A percentile compares a stretch with the other conserved stretches of the same genome.
Evolutionary conservation across 2,329 filamentous ascomycete species (phyloP).

Genomic region (Colletotrichum neosansevieriae): DNA sequence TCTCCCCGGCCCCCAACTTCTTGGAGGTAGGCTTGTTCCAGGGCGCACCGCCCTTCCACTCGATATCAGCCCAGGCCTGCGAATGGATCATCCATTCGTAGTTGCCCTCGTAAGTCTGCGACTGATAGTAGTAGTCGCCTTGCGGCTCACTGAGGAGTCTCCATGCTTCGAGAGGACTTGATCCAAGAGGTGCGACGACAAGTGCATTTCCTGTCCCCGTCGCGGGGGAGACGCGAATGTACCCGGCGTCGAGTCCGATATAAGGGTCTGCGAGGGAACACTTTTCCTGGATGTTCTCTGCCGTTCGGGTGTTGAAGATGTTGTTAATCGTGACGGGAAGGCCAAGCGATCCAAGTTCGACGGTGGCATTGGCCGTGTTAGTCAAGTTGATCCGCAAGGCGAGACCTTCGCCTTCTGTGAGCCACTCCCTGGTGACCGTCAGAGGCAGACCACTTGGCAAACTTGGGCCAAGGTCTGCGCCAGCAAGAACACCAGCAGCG

Average conservation of each 20-base stretch:
- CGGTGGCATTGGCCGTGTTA: conserved; percentile 53
- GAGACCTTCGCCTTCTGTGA: conserved; percentile 60
- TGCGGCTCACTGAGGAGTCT: conserved; percentile 62
- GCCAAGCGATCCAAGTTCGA: conserved; percentile 69
- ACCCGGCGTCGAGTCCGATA: conserved; percentile 70
- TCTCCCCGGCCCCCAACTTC: conserved; percentile 57
- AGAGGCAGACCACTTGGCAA: conserved; percentile 53
- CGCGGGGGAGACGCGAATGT: conserved; percentile 65
- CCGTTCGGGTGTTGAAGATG: conserved; percentile 66
- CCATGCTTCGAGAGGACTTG: conserved; percentile 65
- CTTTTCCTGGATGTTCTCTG: conserved; percentile 60
- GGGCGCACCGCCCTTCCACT: conserved; percentile 61
- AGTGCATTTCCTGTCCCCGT: conserved; percentile 64
- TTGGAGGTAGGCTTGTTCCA: conserved; percentile 68
- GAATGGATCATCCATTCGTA: conserved; percentile 71
- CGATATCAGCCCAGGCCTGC: conserved; percentile 66
- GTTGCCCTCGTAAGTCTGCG: conserved; percentile 69
- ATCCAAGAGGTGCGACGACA: conserved; percentile 64
- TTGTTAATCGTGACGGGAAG: conserved; percentile 73
- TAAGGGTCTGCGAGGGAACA: conserved; percentile 71
- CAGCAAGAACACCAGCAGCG: conserved; percentile 47
- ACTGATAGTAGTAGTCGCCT: conserved; percentile 57
- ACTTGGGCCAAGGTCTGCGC: conserved; percentile 56
- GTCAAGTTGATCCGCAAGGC: conserved; percentile 63
- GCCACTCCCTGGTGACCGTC: conserved; percentile 65